Conservation (phyloP, 768 basidiomycete genomes). For the Stropharia rugosoannulata region DNA sequence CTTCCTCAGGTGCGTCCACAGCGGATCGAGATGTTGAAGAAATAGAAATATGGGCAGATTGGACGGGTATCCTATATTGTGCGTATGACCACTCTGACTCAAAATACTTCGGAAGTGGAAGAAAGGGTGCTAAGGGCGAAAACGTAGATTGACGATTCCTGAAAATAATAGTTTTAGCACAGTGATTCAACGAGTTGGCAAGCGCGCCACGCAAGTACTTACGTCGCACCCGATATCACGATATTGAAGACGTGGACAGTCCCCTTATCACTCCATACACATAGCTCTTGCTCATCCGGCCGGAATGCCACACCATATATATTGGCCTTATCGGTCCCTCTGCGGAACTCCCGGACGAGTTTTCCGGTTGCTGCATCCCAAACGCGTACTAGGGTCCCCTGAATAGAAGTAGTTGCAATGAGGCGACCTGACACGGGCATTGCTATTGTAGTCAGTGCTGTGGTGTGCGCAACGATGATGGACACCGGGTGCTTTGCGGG, state of each 20-base stretch:
- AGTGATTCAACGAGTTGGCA: constrained; percentile 2
- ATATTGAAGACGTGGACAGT: constrained; percentile 90
- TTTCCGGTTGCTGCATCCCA: constrained; percentile 80
- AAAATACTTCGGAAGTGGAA: constrained; percentile 88
- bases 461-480: constrained; percentile 83
- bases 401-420: constrained; percentile 80
- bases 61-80: constrained; percentile 84
- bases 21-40: constrained; percentile 64
- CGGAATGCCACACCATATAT: constrained; percentile 91
- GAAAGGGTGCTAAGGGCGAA: constrained; percentile 74
- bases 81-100: constrained; percentile 97
- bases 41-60: constrained; percentile 79
- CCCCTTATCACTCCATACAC: constrained; percentile 95
- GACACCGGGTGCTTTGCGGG: constrained; percentile 66
- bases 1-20: constrained; percentile 72
- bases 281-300: constrained; percentile 81
- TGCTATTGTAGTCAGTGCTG: constrained; percentile 75
- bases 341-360: constrained; percentile 74
- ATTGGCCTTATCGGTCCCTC: constrained; percentile 87
- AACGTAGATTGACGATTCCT: constrained; percentile 87
- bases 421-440: constrained; percentile 75
- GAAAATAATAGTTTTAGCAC: not conserved
- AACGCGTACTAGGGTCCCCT: constrained; percentile 84
- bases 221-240: constrained; percentile 63
- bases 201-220: constrained; percentile 29